Evolutionary conservation across 495 filamentous ascomycete genomes (phyloP).

Genomic region (Hypoxylon fragiforme): DNA sequence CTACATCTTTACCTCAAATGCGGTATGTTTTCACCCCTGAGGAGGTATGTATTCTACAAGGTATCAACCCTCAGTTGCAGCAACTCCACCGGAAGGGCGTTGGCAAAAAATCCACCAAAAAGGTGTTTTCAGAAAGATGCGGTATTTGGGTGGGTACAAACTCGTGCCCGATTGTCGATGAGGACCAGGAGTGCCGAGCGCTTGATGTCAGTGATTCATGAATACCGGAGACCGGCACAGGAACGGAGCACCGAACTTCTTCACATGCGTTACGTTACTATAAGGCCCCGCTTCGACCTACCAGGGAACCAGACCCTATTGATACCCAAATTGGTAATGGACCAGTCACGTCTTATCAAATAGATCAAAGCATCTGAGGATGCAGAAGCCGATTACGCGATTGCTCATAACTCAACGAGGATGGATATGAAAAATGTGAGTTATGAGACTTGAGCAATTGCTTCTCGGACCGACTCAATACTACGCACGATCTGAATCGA

Average conservation of each 20-base stretch:
- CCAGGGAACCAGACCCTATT: slow-evolving; percentile 3
- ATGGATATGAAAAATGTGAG: background rate
- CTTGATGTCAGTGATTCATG: slow-evolving; percentile 11
- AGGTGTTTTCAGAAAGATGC: slow-evolving; percentile 2
- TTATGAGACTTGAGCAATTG: background rate
- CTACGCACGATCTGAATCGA: slow-evolving; percentile 2
- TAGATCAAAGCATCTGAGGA: slow-evolving; percentile 7
- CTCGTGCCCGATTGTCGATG: slow-evolving; percentile 5
- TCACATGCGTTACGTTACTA: background rate
- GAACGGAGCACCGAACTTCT: slow-evolving; percentile 21
- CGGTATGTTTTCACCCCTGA: too few relatives aligned
- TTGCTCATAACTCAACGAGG: background rate
- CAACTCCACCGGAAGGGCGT: slow-evolving; percentile 3
- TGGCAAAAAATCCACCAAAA: background rate
- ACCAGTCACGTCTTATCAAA: background rate
- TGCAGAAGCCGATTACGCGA: slow-evolving; percentile 15
- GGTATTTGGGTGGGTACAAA: background rate
- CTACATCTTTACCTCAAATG: background rate
- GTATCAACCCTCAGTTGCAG: too few relatives aligned
- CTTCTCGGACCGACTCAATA: slow-evolving; percentile 17
- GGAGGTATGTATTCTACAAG: too few relatives aligned
- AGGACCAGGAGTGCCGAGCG: slow-evolving; percentile 3
- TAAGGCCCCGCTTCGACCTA: slow-evolving; percentile 4
- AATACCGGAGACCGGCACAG: slow-evolving; percentile 21
- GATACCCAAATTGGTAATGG: slow-evolving; percentile 11